These are phyloP conservation scores for Citrullus mucosospermus DNA, from an alignment of 306 rosid species.

Conservation along the genomic window DNA sequence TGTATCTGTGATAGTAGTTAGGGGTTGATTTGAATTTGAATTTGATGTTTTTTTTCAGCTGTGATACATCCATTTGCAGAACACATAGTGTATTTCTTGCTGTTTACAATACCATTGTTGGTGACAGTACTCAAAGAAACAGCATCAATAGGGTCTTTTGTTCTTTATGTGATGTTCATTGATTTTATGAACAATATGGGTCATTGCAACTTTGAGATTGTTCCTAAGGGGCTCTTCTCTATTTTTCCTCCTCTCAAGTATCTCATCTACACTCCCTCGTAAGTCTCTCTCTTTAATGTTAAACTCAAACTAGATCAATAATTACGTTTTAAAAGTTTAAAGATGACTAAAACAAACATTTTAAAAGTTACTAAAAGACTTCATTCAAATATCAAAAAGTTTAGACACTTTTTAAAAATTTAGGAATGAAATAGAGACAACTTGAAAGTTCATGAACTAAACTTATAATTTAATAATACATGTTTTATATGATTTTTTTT, in stretches of 20 bases:
- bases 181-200: conserved; percentile 70
- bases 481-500: no score
- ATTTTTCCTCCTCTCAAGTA: conserved; percentile 43
- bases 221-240: conserved; percentile 29
- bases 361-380: no score
- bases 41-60: conserved; percentile 24
- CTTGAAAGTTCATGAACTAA: no score
- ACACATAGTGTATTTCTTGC: conserved; percentile 33
- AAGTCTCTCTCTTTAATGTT: conserved; percentile 17
- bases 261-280: conserved; percentile 56
- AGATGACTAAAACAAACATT: no score
- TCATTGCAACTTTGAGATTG: conserved; percentile 51
- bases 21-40: no score
- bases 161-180: conserved; percentile 26
- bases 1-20: no score
- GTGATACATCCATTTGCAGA: conserved; percentile 59
- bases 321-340: no score
- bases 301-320: no score
- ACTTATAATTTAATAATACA: no score
- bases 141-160: conserved; percentile 15
- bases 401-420: no score
- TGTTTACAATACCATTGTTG: conserved; percentile 35
- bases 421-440: no score
- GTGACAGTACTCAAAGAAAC: conserved; percentile 18
- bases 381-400: no score